These are phyloP conservation scores for Amphicarpaea edgeworthii DNA, from an alignment of 306 rosid species.

Conservation along the genomic window DNA sequence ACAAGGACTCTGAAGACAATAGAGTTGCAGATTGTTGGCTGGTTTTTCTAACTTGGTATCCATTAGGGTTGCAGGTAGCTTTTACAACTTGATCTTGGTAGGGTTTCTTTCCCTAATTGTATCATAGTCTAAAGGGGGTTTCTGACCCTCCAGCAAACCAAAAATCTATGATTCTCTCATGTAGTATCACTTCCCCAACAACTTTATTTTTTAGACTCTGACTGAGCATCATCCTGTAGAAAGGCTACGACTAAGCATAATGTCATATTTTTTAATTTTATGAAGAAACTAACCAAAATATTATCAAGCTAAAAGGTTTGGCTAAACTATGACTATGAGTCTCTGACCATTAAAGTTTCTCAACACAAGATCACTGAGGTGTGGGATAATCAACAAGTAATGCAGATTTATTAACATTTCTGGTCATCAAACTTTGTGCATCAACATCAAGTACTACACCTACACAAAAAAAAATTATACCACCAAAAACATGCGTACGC, in stretches of 20 bases:
- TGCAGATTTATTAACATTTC: background rate
- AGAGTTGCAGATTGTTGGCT: background rate
- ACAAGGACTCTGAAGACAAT: background rate
- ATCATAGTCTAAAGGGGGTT: background rate
- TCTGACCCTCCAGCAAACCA: background rate
- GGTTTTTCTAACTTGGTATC: background rate
- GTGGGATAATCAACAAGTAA: background rate
- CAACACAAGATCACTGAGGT: background rate
- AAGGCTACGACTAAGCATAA: background rate
- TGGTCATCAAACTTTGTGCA: background rate
- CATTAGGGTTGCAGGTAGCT: background rate
- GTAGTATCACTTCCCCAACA: background rate
- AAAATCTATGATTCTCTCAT: background rate
- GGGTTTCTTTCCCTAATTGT: background rate
- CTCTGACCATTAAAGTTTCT: background rate
- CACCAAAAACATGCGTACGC: background rate
- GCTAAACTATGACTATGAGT: too few species aligned
- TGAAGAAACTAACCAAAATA: too few species aligned
- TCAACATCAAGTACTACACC: background rate
- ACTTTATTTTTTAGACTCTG: background rate
- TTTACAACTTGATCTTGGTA: background rate
- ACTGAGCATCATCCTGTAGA: background rate
- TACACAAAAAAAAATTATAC: background rate
- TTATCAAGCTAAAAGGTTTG: too few species aligned
- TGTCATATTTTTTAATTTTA: too few species aligned